Evolutionary conservation across 768 basidiomycete genomes (phyloP).

Genomic region (Coprinopsis sp.): DNA sequence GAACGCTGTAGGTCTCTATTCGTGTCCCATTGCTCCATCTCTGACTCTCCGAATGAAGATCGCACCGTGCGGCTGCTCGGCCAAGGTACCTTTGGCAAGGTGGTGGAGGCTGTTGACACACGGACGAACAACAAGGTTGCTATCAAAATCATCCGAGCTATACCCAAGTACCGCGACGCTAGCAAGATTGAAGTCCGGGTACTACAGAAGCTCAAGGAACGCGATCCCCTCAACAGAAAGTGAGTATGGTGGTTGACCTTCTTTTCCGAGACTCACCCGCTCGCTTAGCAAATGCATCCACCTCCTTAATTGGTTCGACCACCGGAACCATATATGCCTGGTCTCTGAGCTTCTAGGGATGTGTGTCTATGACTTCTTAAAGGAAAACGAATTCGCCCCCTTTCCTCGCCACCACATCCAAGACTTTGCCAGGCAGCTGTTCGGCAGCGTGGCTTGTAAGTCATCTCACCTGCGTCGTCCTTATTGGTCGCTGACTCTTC

Average conservation of each 20-base stretch:
- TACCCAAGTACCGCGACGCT: slow-evolving; percentile 98
- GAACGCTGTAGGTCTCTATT: slow-evolving; percentile 62
- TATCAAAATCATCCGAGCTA: slow-evolving; percentile 98
- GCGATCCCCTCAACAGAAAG: slow-evolving; percentile 86
- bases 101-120: slow-evolving; percentile 87
- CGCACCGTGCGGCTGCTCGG: slow-evolving; percentile 87
- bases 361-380: slow-evolving; percentile 98
- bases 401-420: slow-evolving; percentile 97
- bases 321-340: slow-evolving; percentile 94
- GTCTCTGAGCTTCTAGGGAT: slow-evolving; percentile 94
- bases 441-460: slow-evolving; percentile 93
- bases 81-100: slow-evolving; percentile 98
- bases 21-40: slow-evolving; percentile 7
- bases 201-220: slow-evolving; percentile 82
- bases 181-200: slow-evolving; percentile 98
- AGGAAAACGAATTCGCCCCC: slow-evolving; percentile 94
- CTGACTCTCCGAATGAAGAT: slow-evolving; percentile 50
- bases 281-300: slow-evolving; percentile 91
- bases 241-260: slow-evolving; percentile 38
- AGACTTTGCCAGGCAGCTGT: slow-evolving; percentile 86
- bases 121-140: slow-evolving; percentile 77
- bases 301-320: slow-evolving; percentile 91
- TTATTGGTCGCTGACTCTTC: slow-evolving; percentile 15
- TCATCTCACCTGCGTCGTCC: slow-evolving; percentile 16
- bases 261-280: slow-evolving; percentile 17